Percentiles rank a stretch among this genome's conserved stretches.
Conservation (phyloP, 140 eudicot species). For the Anethum foeniculum region DNA sequence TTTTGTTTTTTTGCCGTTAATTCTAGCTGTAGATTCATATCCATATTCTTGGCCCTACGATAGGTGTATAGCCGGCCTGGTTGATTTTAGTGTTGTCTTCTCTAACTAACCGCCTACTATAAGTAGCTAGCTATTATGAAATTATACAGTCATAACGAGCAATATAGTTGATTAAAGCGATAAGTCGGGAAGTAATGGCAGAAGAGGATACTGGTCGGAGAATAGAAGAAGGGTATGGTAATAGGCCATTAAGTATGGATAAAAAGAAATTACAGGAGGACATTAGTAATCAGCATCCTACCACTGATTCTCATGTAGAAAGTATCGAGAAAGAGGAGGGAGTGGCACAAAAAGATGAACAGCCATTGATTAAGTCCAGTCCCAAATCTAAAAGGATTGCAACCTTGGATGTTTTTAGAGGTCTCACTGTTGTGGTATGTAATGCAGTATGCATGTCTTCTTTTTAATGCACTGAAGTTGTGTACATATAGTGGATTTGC, state of each 20-base stretch:
- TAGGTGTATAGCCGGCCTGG: neutral
- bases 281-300: neutral
- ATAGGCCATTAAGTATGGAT: neutral
- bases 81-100: neutral
- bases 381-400: conserved; percentile 65
- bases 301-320: neutral
- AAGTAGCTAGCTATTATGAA: neutral
- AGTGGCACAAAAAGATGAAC: conserved; percentile 6
- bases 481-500: neutral
- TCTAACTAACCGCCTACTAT: neutral
- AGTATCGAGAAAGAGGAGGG: neutral
- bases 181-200: neutral
- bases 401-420: conserved; percentile 77
- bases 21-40: neutral
- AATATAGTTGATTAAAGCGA: neutral
- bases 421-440: conserved; percentile 72
- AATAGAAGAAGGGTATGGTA: conserved; percentile 5
- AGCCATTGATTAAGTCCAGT: conserved; percentile 21
- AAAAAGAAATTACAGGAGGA: neutral
- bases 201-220: conserved; percentile 4
- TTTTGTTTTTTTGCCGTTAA: neutral
- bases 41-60: neutral
- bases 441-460: neutral
- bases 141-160: neutral
- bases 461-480: neutral